Base-by-base conservation (phyloP, 768 basidiomycete genomes). In the Phylloporus rhodoxanthus region DNA sequence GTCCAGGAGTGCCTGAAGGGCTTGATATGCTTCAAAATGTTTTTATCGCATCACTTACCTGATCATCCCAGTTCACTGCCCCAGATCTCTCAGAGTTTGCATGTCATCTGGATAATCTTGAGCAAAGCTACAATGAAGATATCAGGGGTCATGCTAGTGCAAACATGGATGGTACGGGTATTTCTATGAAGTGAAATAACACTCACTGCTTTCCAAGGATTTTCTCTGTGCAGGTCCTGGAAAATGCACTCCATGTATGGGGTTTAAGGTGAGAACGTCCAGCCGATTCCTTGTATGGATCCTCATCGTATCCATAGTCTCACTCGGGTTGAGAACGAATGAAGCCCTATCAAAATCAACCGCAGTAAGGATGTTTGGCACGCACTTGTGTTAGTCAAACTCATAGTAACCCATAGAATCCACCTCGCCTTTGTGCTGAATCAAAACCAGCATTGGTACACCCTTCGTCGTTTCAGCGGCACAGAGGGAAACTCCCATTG, bases 101-200 rank as follows among this genome's bases (percentile, higher is more conserved):
- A 10, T 71, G 68, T n/a, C 72, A 73, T 50, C 67, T 92, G 8
- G 90, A 92, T 64, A 58, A 65, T 5, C 72, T 87, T 9, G 90
- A 91, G 61, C 71, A 71, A 49, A 72, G 73, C 48, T 84, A 82
- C 55, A 74, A 81, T 48, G 72, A 75, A 43, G 70, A 65, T 40
- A 74, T 73, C 63, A 57, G 66, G 29, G n/a, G n/a, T n/a, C 59
- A 59, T 45, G 64, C 69, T 36, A 85, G 85, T 68, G 73, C 77
- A 52, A 96, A 96, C 62, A 90, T 93, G 87, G 92, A 96, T 57
- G 92, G 94, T 65, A 91, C 90, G 23, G 92, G 91, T 82, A 53
- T 29, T 59, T 48, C 8, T 43, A 8, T 10, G 0, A 6, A 32
- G 10, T 5, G 8, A 28, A n/a, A 11, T 13, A 20, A 14, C 2